These are phyloP conservation scores for Fusarium torreyae DNA, from an alignment of 2,329 filamentous ascomycete genomes.

Conservation along the genomic window DNA sequence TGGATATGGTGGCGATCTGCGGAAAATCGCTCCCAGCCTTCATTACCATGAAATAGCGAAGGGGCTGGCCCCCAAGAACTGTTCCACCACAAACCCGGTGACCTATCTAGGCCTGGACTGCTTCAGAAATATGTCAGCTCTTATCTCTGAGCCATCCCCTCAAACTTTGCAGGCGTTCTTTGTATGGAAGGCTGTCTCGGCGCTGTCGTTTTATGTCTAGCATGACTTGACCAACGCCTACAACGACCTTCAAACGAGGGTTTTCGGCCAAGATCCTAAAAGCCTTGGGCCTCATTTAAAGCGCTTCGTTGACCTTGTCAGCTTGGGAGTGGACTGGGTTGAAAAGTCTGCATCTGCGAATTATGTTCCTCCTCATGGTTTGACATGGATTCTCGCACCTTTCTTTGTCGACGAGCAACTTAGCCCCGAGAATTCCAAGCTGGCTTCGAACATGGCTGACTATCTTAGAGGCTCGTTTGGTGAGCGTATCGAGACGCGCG, in stretches of 20 bases:
- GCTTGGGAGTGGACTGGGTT: slow-evolving; percentile 28
- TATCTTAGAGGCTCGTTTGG: slow-evolving; percentile 79
- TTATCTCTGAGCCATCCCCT: slow-evolving; percentile 59
- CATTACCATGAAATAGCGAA: slow-evolving; percentile 27
- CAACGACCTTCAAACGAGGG: slow-evolving; percentile 70
- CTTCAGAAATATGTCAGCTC: slow-evolving; percentile 3
- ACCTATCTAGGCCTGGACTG: not conserved
- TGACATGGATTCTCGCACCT: slow-evolving; percentile 78
- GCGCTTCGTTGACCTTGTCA: slow-evolving; percentile 15
- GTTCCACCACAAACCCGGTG: not conserved
- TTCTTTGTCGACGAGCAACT: slow-evolving; percentile 81
- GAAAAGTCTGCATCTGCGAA: too few relatives aligned
- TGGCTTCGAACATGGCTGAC: slow-evolving; percentile 78
- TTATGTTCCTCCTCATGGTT: slow-evolving; percentile 49
- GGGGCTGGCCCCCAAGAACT: slow-evolving; percentile 26
- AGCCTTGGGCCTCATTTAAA: slow-evolving; percentile 25
- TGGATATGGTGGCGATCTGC: not conserved
- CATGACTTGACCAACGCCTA: slow-evolving; percentile 73
- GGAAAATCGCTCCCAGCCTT: slow-evolving; percentile 20
- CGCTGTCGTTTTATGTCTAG: slow-evolving; percentile 68
- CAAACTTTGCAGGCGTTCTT: slow-evolving; percentile 73
- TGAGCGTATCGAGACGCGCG: slow-evolving; percentile 68
- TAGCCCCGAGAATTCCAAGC: slow-evolving; percentile 74
- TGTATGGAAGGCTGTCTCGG: slow-evolving; percentile 73
- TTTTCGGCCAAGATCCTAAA: slow-evolving; percentile 63